Base-by-base conservation (phyloP, 192 early-diverging fungal species). In the Chytriomyces confervae region DNA sequence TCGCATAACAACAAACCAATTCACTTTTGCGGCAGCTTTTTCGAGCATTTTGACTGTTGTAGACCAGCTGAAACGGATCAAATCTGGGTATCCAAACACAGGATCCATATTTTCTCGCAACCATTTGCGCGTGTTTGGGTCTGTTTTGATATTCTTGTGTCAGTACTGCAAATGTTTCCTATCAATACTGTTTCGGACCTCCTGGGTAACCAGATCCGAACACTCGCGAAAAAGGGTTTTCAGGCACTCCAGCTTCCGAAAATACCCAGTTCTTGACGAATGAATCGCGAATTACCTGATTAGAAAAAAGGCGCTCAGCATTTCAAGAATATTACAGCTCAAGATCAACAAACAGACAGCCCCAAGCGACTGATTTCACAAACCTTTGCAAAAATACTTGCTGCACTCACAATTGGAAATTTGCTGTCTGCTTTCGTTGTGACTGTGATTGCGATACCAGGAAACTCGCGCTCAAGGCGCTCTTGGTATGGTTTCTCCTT, bases 361-460 rank as follows among this genome's bases (percentile, higher is more conserved):
- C 0, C 24, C 24, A 27, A 27, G 24, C 24, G 24, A 27, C 20
- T 13, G 9, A 10, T 68, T n/a, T 13, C 0, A 16, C 66, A 53
- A 23, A 93, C 94, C 83, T 99, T 99, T 29, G 98, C 98, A 80
- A 91, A 95, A 50, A 99, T 97, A 87, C 92, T 94, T 0, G 98
- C 98, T 1, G 95, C 97, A 75, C 93, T 94, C 24, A 99, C 98
- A 51, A 96, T 93, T 3, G 98, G 96, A 81, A 91, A 99, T 63
- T 93, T 81, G 18, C 90, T 87, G 86, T 99, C 98, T 3, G 98
- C 98, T 75, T 98, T 97, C 62, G 96, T 97, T 3, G 93, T 90
- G 11, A 99, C 97, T 0, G 91, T 92, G 47, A 99, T 92, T 1
- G 86, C 74, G 43, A 96, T 89, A 0, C 82, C 84, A 0, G 95